Evolutionary conservation across 371 early-diverging fungal species (phyloP), one percentile per base, ranked within the genome.

Genomic region (Mucor circinelloides): DNA sequence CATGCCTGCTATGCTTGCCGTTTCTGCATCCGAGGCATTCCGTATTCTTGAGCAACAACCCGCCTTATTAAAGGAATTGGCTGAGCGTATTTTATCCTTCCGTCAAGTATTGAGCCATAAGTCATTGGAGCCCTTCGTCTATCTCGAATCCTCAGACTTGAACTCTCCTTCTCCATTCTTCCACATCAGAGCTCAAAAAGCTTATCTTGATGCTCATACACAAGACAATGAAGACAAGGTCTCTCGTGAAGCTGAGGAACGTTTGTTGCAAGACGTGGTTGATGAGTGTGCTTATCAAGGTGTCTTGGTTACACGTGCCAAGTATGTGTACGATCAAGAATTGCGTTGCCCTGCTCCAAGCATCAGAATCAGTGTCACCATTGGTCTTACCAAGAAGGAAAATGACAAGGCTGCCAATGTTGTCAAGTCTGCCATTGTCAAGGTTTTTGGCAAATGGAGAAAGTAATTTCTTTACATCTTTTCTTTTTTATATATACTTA

Each of bases 1-100:
- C n/a, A 88, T 99, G 56, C 99, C 99, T 12, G 97, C 97, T 23
- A 94, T 97, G 84, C 82, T 99, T 19, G 90, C 99, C 12, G 93
- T 95, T 17, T 89, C 94, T 32, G 95, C 96, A 7, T 79, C 93
- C 6, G 95, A 96, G 71, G 95, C 93, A 4, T 81, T 99, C 72
- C 85, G 88, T 21, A 79, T 89, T n/a, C 82, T 95, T 52, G 64
- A 75, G 9, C 76, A 80, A 42, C 75, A 86, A 52, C 82, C 82
- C 4, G n/a, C 48, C 23, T 27, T 81, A 2, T 63, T 84, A 0
- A 68, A 71, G 2, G 84, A 81, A 15, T 63, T 84, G 13, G 60
- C 58, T 42, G 84, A 81, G 38, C 78, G 84, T 31, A 65, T 61
- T 13, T 71, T 62, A 17, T 52, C 77, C 4, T 75, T 84, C 76